Conservation (phyloP, 2,329 filamentous ascomycete genomes). For the Pseudovirgaria hyperparasitica region DNA sequence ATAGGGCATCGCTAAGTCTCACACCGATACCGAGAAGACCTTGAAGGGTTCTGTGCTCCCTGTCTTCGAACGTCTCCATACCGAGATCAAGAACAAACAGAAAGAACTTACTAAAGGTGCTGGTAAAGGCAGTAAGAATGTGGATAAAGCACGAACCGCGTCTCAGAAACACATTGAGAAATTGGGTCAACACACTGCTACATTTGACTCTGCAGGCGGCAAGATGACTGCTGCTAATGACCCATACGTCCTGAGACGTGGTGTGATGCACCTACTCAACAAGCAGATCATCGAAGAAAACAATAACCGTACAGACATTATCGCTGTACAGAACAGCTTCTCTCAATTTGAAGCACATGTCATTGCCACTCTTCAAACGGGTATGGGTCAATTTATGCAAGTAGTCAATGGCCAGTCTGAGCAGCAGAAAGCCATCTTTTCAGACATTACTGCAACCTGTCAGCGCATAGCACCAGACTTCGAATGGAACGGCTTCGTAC, state of each 20-base stretch:
- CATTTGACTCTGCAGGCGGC: constrained; percentile 63
- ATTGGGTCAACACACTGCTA: constrained; percentile 71
- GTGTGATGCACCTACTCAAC: constrained; percentile 70
- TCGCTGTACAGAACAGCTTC: constrained; percentile 86
- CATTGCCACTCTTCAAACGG: constrained; percentile 67
- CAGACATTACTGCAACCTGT: constrained; percentile 64
- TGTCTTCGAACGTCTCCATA: constrained; percentile 78
- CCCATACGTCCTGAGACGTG: constrained; percentile 76
- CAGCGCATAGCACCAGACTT: constrained; percentile 74
- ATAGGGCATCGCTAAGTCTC: constrained; percentile 73
- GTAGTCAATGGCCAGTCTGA: constrained; percentile 71
- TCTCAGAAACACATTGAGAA: constrained; percentile 97
- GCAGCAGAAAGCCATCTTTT: constrained; percentile 56
- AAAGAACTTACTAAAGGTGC: constrained; percentile 79
- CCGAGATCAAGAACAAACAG: constrained; percentile 91
- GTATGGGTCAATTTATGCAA: constrained; percentile 71
- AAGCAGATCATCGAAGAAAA: constrained; percentile 93
- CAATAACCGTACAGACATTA: constrained; percentile 82
- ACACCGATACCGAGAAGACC: constrained; percentile 81
- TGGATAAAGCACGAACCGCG: constrained; percentile 72
- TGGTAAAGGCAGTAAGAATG: constrained; percentile 73
- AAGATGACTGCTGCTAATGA: constrained; percentile 63
- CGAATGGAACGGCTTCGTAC: constrained; percentile 79
- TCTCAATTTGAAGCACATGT: constrained; percentile 77
- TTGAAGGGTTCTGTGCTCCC: constrained; percentile 78